Conservation (phyloP, 140 eudicot genomes). For the Flaveria floridana region DNA sequence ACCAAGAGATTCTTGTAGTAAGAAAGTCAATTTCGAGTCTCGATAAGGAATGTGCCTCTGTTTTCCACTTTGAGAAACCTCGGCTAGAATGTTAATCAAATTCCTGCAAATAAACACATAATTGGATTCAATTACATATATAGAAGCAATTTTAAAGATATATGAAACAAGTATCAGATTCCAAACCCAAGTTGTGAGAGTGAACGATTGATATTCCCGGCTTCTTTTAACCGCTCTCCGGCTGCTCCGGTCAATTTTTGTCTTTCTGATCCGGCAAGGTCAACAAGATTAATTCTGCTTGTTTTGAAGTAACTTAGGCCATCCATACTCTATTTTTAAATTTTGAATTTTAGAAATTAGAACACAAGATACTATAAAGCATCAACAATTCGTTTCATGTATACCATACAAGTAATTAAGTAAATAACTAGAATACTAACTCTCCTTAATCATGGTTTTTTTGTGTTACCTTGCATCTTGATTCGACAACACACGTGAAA, state of each 20-base stretch:
- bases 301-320: conserved; percentile 77
- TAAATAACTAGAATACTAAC: conserved; percentile 12
- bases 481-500: conserved; percentile 95
- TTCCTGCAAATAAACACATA: conserved; percentile 52
- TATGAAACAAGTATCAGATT: neutral
- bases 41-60: conserved; percentile 95
- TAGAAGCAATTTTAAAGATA: neutral
- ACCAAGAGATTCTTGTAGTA: conserved; percentile 96
- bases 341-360: conserved; percentile 18
- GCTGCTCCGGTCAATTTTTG: conserved; percentile 98
- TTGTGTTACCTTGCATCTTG: conserved; percentile 80
- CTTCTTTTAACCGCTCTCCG: conserved; percentile 97
- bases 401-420: conserved; percentile 12
- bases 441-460: conserved; percentile 17
- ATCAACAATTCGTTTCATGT: conserved; percentile 11
- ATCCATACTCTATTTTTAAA: conserved; percentile 55
- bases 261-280: conserved; percentile 99
- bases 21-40: conserved; percentile 90
- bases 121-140: conserved; percentile 8
- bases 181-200: conserved; percentile 96
- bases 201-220: conserved; percentile 93
- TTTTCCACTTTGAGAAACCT: conserved; percentile 95
- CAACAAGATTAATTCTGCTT: conserved; percentile 92
- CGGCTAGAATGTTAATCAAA: conserved; percentile 86
- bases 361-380: conserved; percentile 10